These are phyloP conservation scores for Zalerion maritima DNA, from an alignment of 495 filamentous ascomycete genomes.

Conservation along the genomic window DNA sequence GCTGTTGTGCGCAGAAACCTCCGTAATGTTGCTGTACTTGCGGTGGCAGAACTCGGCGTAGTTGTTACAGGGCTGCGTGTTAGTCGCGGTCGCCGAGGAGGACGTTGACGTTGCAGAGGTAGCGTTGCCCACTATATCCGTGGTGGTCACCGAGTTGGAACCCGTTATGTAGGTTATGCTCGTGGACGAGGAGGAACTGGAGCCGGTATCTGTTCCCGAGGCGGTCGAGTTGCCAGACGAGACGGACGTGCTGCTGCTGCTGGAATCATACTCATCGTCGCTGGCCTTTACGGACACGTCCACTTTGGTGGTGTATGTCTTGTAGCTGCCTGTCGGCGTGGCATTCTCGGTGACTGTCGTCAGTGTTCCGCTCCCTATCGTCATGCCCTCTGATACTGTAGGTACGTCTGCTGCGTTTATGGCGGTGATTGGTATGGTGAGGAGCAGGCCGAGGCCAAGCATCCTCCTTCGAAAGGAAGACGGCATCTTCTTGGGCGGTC, in stretches of 20 bases:
- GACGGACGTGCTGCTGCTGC: constrained; percentile 9
- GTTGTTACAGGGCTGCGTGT: constrained; percentile 72
- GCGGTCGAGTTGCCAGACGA: constrained; percentile 29
- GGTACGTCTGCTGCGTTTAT: constrained; percentile 1
- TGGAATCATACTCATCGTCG: constrained; percentile 5
- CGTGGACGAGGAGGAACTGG: constrained; percentile 7
- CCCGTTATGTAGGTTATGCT: constrained; percentile 28
- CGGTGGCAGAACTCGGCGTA: constrained; percentile 72
- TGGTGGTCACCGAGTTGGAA: constrained; percentile 15
- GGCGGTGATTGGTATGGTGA: constrained; percentile 1
- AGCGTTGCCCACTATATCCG: constrained; percentile 14
- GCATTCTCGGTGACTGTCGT: constrained; percentile 6
- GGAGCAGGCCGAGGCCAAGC: background rate
- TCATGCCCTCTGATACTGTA: constrained; percentile 18
- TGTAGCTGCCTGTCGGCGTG: constrained; percentile 23
- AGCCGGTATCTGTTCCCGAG: constrained; percentile 24
- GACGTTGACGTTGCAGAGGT: constrained; percentile 21
- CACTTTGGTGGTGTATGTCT: constrained; percentile 19
- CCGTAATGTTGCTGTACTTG: constrained; percentile 78
- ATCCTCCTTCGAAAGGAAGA: background rate
- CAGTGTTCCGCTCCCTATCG: constrained; percentile 19
- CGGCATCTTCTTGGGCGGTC: background rate
- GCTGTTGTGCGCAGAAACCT: constrained; percentile 76
- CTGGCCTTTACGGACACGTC: constrained; percentile 10
- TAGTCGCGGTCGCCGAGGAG: constrained; percentile 33